phyloP scores from a whole-genome alignment of 371 early-diverging fungal genomes.

The Haplosporangium sp. region DNA sequence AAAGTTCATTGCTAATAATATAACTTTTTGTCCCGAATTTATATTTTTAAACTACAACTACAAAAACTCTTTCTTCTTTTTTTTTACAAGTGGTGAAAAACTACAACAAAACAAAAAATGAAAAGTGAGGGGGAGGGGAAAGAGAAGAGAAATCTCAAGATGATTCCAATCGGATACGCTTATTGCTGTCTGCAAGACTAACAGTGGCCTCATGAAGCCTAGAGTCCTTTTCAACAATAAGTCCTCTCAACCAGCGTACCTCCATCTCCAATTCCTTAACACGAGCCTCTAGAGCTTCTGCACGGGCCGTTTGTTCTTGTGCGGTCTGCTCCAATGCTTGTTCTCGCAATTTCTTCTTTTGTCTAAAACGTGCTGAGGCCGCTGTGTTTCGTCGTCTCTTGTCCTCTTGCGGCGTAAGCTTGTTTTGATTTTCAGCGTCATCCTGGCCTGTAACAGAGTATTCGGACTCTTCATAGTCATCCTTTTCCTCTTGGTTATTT shows the following conservation, averaged over 20 bases:
- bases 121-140: too few relatives aligned
- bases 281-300: conserved; percentile 75
- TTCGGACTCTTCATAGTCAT: not conserved
- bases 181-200: conserved; percentile 19
- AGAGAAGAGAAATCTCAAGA: not conserved
- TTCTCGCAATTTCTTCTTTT: conserved; percentile 92
- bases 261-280: conserved; percentile 89
- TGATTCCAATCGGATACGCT: conserved; percentile 2
- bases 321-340: conserved; percentile 87
- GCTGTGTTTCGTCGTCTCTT: conserved; percentile 94
- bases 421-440: conserved; percentile 16
- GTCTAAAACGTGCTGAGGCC: conserved; percentile 94
- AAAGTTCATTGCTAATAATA: too few relatives aligned
- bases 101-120: too few relatives aligned
- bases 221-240: conserved; percentile 87
- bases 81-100: too few relatives aligned
- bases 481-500: not conserved
- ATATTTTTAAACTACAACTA: too few relatives aligned
- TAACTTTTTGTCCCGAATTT: too few relatives aligned
- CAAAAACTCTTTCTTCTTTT: too few relatives aligned
- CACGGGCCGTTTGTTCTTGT: conserved; percentile 81
- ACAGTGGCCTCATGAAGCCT: conserved; percentile 57
- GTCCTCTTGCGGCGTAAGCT: conserved; percentile 70
- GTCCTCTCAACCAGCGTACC: conserved; percentile 87
- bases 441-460: not conserved